phyloP scores from a whole-genome alignment of 2,329 filamentous ascomycete genomes.

The Verticillium isaacii region DNA sequence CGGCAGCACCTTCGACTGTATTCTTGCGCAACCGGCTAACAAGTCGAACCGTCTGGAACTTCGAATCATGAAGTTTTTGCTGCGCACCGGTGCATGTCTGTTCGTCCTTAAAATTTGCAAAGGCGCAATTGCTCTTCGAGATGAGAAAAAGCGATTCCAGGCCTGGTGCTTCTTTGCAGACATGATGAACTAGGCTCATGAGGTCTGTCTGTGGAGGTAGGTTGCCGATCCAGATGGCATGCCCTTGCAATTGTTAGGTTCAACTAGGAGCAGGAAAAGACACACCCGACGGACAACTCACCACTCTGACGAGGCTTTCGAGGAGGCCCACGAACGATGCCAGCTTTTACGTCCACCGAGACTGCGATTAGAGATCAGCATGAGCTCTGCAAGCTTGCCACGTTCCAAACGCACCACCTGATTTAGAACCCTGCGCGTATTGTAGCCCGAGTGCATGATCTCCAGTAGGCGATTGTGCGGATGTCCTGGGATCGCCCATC shows the following conservation, averaged over 20 bases:
- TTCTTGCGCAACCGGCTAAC: slow-evolving; percentile 75
- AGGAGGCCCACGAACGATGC: slow-evolving; percentile 47
- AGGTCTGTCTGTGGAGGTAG: slow-evolving; percentile 79
- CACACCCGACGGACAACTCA: slow-evolving; percentile 21
- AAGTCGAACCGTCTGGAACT: slow-evolving; percentile 78
- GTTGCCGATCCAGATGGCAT: slow-evolving; percentile 95
- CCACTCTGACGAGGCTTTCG: slow-evolving; percentile 58
- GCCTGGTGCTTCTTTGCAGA: slow-evolving; percentile 71
- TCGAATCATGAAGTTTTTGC: slow-evolving; percentile 82
- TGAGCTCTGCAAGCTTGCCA: not conserved
- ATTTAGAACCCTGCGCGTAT: not conserved
- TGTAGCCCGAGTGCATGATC: slow-evolving; percentile 4
- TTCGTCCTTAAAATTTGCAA: slow-evolving; percentile 90
- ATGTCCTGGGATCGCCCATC: slow-evolving; percentile 19
- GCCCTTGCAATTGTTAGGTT: slow-evolving; percentile 44
- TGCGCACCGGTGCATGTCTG: slow-evolving; percentile 70
- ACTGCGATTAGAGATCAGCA: not conserved
- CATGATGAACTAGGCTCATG: slow-evolving; percentile 83
- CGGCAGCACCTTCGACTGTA: slow-evolving; percentile 38
- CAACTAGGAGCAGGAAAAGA: slow-evolving; percentile 6
- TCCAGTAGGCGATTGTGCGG: slow-evolving; percentile 12
- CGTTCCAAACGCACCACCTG: not conserved
- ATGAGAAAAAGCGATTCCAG: slow-evolving; percentile 91
- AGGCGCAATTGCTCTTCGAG: slow-evolving; percentile 94
- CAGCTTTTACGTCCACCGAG: slow-evolving; percentile 24